Evolutionary conservation across 345 rosid genomes (phyloP).

Genomic region (Raphanus raphanistrum): DNA sequence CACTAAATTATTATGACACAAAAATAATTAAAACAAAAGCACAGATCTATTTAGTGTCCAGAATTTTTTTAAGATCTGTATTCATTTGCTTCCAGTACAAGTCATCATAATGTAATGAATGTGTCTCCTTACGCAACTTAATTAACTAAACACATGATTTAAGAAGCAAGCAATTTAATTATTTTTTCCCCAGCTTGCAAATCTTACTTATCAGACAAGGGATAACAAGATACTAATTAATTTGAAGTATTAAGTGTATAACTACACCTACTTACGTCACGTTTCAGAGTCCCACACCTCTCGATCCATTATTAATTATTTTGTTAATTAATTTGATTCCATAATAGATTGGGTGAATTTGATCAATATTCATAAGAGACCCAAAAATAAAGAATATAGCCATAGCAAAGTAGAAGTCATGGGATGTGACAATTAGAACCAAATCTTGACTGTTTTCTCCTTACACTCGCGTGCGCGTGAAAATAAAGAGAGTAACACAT

Average conservation of each 20-base stretch:
- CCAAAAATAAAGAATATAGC: too few species aligned
- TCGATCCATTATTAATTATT: constrained; percentile 8
- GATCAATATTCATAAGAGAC: too few species aligned
- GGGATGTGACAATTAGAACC: too few species aligned
- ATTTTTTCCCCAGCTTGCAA: constrained; percentile 18
- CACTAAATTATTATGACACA: background rate
- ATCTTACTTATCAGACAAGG: constrained; percentile 31
- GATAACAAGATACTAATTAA: background rate
- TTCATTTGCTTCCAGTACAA: constrained; percentile 23
- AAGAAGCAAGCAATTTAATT: constrained; percentile 1
- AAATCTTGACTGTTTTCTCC: too few species aligned
- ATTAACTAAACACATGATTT: constrained; percentile 11
- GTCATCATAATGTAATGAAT: constrained; percentile 34
- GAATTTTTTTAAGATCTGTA: constrained; percentile 1
- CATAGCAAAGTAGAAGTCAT: too few species aligned
- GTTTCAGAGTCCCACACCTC: constrained; percentile 26
- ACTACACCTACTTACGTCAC: constrained; percentile 28
- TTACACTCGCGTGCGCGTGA: too few species aligned
- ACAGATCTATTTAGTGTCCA: background rate
- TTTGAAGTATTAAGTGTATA: background rate
- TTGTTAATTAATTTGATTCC: background rate
- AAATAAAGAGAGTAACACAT: too few species aligned
- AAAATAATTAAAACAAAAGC: background rate
- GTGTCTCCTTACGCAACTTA: constrained; percentile 17
- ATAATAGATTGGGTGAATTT: too few species aligned